Base-by-base conservation (phyloP, 441 rosid species). In the Flueggea neowawraea region DNA sequence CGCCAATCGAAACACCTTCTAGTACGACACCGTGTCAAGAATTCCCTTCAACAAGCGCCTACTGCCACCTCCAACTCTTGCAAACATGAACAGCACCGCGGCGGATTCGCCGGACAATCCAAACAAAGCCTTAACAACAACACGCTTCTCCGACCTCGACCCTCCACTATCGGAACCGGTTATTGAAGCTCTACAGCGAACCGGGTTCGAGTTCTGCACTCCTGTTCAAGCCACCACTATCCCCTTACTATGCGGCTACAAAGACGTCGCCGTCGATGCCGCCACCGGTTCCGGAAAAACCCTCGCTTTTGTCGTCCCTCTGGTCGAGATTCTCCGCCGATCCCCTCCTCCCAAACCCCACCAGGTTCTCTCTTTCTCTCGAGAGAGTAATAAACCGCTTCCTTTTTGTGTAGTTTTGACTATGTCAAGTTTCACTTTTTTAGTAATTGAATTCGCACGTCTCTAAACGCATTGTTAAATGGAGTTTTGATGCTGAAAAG, bases 271-370 rank as follows among this genome's bases (percentile, higher is more conserved):
- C 28, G 96, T 90, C 63, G 97, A 94, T 68, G 97, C 97, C 36
- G 91, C 94, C 74, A 89, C 96, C 43, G 97, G 97, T 65, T 88
- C 93, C 31, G 98, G 97, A 0, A 94, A 94, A 84, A 91, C 96
- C 67, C 82, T 94, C 51, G 96, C 99, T 44, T 94, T 90, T 69
- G 68, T 94, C 5, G 74, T 90, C 4, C 97, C 98, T 0, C 68
- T 94, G 4, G 86, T 91, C 14, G 98, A 92, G 66, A 84, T 90
- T 62, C 77, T 90, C 63, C 90, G 94, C 63, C 82, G 88, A 5
- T 69, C 79, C 58, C 77, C 82, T 0, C 73, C 88, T 61, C 89
- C 85, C 12, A 90, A 88, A 61, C 80, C 79, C 45, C 88, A 85
- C 53, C 88, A 90, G 89, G 96, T 86, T 31, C 6, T 8, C 28